A percentile compares a stretch with the other conserved stretches of the same genome.
Evolutionary conservation across 768 basidiomycete species (phyloP).

Genomic region (Dentipellis sp.): DNA sequence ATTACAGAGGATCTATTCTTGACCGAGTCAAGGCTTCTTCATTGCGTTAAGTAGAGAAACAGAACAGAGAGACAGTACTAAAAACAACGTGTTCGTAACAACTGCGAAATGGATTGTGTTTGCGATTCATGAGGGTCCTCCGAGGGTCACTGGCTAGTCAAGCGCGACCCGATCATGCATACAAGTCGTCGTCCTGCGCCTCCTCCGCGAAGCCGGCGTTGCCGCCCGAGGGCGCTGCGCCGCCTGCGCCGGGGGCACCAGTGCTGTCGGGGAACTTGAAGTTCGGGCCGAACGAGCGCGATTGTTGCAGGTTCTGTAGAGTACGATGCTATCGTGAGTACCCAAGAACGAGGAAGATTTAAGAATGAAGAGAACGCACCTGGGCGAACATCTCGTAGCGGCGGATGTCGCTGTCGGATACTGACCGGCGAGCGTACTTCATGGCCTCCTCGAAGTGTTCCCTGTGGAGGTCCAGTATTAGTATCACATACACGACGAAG

Average conservation of each 20-base stretch:
- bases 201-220: constrained; percentile 83
- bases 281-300: constrained; percentile 84
- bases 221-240: constrained; percentile 29
- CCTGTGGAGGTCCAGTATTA: constrained; percentile 26
- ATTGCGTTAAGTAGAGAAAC: too few relatives aligned
- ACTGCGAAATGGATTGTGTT: too few relatives aligned
- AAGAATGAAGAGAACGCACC: constrained; percentile 1
- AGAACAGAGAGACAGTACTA: too few relatives aligned
- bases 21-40: too few relatives aligned
- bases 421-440: constrained; percentile 94
- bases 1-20: too few relatives aligned
- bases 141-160: too few relatives aligned
- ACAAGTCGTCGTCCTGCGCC: constrained; percentile 82
- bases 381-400: constrained; percentile 66
- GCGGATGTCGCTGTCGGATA: constrained; percentile 93
- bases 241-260: constrained; percentile 16
- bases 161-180: constrained; percentile 42
- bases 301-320: constrained; percentile 75
- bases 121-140: too few relatives aligned
- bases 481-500: not conserved
- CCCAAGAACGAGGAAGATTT: not conserved
- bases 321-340: constrained; percentile 1
- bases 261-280: constrained; percentile 95
- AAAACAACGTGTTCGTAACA: too few relatives aligned
- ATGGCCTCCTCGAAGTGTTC: constrained; percentile 99